These are phyloP conservation scores for Rhizopogon sp. DNA, from an alignment of 768 basidiomycete genomes.

Conservation along the genomic window DNA sequence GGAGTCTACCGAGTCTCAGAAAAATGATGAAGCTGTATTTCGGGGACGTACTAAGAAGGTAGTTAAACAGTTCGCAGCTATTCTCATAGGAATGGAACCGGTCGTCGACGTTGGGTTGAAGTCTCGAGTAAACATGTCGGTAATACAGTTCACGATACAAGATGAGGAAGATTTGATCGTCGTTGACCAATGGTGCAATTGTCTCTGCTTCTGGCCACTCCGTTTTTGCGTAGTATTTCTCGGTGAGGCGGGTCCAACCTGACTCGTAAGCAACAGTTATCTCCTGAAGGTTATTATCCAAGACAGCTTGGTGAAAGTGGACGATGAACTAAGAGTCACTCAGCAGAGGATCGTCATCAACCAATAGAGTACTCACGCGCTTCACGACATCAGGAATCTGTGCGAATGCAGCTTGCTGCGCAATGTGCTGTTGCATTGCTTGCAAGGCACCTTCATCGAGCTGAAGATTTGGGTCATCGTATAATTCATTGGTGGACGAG, in stretches of 20 bases:
- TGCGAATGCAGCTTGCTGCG: conserved; percentile 75
- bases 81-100: conserved; percentile 98
- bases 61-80: conserved; percentile 98
- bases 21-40: neutral
- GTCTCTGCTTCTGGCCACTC: conserved; percentile 99
- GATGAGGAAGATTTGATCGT: conserved; percentile 94
- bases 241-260: conserved; percentile 95
- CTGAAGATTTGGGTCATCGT: conserved; percentile 42
- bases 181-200: conserved; percentile 90
- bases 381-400: conserved; percentile 88
- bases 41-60: conserved; percentile 73
- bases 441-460: conserved; percentile 67
- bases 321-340: conserved; percentile 72
- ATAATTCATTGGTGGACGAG: conserved; percentile 23
- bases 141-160: conserved; percentile 96
- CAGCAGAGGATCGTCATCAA: neutral
- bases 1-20: conserved; percentile 53
- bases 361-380: conserved; percentile 46
- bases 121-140: conserved; percentile 91
- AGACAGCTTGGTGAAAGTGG: conserved; percentile 90
- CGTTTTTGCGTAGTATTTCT: conserved; percentile 89
- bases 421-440: conserved; percentile 80
- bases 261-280: conserved; percentile 94
- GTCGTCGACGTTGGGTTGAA: conserved; percentile 94
- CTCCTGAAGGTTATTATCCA: conserved; percentile 85